Percentiles rank a stretch among this genome's conserved stretches.
These are phyloP conservation scores for Ramaria rubella DNA, from an alignment of 768 basidiomycete genomes.

Conservation along the genomic window DNA sequence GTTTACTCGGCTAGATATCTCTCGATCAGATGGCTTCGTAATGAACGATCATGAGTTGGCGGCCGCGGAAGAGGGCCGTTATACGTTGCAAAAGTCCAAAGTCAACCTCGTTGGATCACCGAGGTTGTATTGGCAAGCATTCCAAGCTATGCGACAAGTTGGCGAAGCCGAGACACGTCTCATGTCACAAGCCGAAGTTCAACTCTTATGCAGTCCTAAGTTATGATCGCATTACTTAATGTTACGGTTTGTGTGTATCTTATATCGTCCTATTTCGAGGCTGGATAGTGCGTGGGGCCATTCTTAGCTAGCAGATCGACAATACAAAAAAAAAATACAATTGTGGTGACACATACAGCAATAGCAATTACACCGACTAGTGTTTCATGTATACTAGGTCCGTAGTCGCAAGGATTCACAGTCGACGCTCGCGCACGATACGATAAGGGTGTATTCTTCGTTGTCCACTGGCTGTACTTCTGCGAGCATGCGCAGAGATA, in stretches of 20 bases:
- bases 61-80: not conserved
- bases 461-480: not conserved
- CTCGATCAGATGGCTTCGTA: not conserved
- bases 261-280: too few species aligned
- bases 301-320: too few species aligned
- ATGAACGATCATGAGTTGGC: not conserved
- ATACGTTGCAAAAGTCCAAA: not conserved
- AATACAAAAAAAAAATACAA: too few species aligned
- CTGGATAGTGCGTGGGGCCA: too few species aligned
- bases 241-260: too few species aligned
- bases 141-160: not conserved
- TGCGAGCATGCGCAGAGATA: constrained; percentile 3
- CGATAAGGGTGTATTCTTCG: constrained; percentile 6
- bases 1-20: too few species aligned
- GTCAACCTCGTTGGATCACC: not conserved
- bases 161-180: not conserved
- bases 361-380: too few species aligned
- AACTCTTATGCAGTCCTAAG: not conserved
- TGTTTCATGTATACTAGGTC: too few species aligned
- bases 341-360: too few species aligned
- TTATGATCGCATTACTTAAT: not conserved
- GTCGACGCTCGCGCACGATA: constrained; percentile 5
- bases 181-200: not conserved
- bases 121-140: not conserved
- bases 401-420: too few species aligned